Evolutionary conservation across 768 basidiomycete genomes (phyloP).

Genomic region (Suillus bovinus): DNA sequence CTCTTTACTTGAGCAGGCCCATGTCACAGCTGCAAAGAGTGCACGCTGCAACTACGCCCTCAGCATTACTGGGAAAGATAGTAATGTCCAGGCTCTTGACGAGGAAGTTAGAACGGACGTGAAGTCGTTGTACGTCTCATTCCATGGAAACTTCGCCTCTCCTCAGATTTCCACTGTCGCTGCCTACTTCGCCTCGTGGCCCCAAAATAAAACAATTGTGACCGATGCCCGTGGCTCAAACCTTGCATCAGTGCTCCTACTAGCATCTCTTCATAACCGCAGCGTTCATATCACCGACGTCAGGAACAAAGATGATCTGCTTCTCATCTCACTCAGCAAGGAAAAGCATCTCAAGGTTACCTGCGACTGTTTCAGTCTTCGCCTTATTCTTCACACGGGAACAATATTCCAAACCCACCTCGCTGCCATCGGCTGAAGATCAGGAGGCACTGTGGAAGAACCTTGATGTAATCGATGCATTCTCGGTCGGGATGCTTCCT

Average conservation of each 20-base stretch:
- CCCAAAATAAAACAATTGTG: conserved; percentile 87
- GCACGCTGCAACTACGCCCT: conserved; percentile 91
- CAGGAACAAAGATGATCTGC: conserved; percentile 80
- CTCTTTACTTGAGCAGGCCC: conserved; percentile 66
- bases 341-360: conserved; percentile 92
- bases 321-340: conserved; percentile 92
- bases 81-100: conserved; percentile 61
- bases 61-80: conserved; percentile 70
- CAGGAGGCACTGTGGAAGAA: conserved; percentile 87
- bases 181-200: conserved; percentile 89
- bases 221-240: conserved; percentile 92
- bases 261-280: conserved; percentile 91
- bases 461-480: conserved; percentile 81
- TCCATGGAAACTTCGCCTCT: conserved; percentile 47
- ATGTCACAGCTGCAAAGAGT: conserved; percentile 56
- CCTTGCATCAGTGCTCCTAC: conserved; percentile 87
- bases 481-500: conserved; percentile 87
- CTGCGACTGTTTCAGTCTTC: conserved; percentile 92
- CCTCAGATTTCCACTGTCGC: conserved; percentile 76
- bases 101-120: conserved; percentile 80
- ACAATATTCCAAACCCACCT: conserved; percentile 63
- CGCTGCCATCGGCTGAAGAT: conserved; percentile 72
- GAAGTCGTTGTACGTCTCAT: conserved; percentile 86
- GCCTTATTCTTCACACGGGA: conserved; percentile 84
- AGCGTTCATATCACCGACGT: conserved; percentile 92